These are phyloP conservation scores for Neonectria punicea DNA, from an alignment of 2,329 filamentous ascomycete genomes.

Conservation along the genomic window DNA sequence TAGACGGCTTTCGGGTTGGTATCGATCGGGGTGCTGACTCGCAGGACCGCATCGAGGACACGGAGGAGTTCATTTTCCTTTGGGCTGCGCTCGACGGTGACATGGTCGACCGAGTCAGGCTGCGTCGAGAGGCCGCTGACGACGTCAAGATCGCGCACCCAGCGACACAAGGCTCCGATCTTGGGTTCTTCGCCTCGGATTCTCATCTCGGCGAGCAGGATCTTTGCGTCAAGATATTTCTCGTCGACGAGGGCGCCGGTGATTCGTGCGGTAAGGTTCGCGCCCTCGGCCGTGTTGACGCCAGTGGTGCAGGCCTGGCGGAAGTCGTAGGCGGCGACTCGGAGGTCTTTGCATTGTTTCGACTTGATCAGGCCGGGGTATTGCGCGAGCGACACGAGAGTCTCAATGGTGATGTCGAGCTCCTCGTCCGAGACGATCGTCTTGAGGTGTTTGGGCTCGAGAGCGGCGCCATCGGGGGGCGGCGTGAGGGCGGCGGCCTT, in stretches of 20 bases:
- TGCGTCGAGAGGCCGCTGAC: conserved; percentile 72
- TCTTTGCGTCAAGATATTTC: conserved; percentile 71
- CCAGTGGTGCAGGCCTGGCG: conserved; percentile 75
- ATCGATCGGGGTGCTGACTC: conserved; percentile 71
- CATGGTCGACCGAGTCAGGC: conserved; percentile 46
- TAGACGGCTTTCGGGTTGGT: conserved; percentile 50
- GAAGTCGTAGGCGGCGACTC: conserved; percentile 75
- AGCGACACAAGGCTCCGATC: conserved; percentile 75
- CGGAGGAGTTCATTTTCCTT: conserved; percentile 66
- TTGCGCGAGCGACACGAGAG: conserved; percentile 65
- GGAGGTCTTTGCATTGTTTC: conserved; percentile 73
- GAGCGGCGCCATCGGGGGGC: conserved; percentile 48
- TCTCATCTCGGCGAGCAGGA: conserved; percentile 76
- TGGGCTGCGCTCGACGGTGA: conserved; percentile 48
- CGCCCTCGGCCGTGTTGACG: conserved; percentile 66
- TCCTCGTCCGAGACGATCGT: conserved; percentile 71
- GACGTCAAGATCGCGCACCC: conserved; percentile 77
- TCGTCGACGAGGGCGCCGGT: conserved; percentile 73
- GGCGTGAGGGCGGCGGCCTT: conserved; percentile 49
- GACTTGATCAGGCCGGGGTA: conserved; percentile 74
- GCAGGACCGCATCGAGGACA: conserved; percentile 72
- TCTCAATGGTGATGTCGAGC: conserved; percentile 74
- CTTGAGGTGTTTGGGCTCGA: conserved; percentile 62
- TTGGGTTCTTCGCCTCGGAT: conserved; percentile 73
- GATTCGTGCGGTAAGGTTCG: conserved; percentile 73